phyloP scores from a whole-genome alignment of 495 filamentous ascomycete species.

The Evansstolkia leycettana region DNA sequence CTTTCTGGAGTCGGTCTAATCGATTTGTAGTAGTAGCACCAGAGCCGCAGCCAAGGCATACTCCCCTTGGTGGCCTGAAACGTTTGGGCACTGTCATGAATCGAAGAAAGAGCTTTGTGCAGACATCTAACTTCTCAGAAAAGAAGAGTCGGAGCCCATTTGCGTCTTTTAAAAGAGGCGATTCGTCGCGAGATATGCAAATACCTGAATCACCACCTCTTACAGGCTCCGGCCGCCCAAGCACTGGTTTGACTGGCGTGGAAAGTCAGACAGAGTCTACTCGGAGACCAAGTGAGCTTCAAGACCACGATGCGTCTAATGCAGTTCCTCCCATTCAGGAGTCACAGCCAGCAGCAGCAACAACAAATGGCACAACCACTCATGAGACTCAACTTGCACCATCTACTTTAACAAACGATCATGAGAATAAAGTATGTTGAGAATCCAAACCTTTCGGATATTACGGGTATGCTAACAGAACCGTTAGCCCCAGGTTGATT shows the following conservation, averaged over 20 bases:
- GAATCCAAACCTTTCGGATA: background rate
- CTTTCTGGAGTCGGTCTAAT: background rate
- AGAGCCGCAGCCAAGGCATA: conserved; percentile 24
- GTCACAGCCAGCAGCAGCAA: conserved; percentile 7
- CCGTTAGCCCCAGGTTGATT: conserved; percentile 35
- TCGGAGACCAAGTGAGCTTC: conserved; percentile 20
- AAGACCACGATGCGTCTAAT: conserved; percentile 12
- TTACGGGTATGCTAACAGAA: conserved; percentile 2
- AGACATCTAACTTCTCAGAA: conserved; percentile 31
- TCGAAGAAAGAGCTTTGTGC: conserved; percentile 38
- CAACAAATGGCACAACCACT: conserved; percentile 20
- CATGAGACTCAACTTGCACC: conserved; percentile 9
- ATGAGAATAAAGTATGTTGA: conserved; percentile 14
- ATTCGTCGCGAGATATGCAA: conserved; percentile 28
- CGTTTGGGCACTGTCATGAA: conserved; percentile 74
- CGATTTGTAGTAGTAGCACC: conserved; percentile 1
- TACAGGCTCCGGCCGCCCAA: conserved; percentile 22
- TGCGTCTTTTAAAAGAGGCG: conserved; percentile 37
- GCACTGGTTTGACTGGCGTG: conserved; percentile 21
- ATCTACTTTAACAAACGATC: conserved; percentile 10
- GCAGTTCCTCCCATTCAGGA: conserved; percentile 12
- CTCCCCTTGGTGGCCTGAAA: conserved; percentile 42
- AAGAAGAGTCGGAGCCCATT: conserved; percentile 38
- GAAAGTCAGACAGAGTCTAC: conserved; percentile 17
- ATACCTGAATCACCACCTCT: conserved; percentile 26